These are phyloP conservation scores for Allomyces arbusculus DNA, from an alignment of 192 early-diverging fungal genomes.

Conservation along the genomic window DNA sequence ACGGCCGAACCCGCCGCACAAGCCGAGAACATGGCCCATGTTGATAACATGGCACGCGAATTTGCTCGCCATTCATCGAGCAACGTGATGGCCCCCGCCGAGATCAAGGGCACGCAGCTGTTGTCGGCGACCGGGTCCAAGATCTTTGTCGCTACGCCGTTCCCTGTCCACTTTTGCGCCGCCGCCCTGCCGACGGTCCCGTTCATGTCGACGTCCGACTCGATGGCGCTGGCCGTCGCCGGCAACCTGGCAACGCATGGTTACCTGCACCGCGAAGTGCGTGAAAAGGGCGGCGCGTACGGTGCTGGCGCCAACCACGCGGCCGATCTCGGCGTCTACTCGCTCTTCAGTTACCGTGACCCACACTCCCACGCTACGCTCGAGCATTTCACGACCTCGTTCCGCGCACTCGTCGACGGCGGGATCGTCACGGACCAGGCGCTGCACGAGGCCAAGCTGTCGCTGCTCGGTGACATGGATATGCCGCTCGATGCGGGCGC, in stretches of 20 bases:
- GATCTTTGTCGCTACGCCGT: constrained; percentile 58
- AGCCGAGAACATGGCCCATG: too few relatives aligned
- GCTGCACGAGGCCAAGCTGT: constrained; percentile 77
- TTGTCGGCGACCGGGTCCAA: too few relatives aligned
- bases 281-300: constrained; percentile 93
- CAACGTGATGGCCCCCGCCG: too few relatives aligned
- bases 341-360: constrained; percentile 85
- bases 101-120: too few relatives aligned
- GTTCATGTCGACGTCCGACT: constrained; percentile 61
- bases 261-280: constrained; percentile 86
- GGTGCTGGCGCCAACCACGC: constrained; percentile 68
- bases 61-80: too few relatives aligned
- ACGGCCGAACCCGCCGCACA: too few relatives aligned
- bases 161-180: constrained; percentile 67
- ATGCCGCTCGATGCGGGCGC: constrained; percentile 56
- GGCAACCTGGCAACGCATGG: constrained; percentile 65
- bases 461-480: constrained; percentile 70
- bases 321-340: constrained; percentile 54
- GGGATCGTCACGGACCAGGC: constrained; percentile 28
- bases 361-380: constrained; percentile 55
- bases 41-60: too few relatives aligned
- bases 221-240: constrained; percentile 51
- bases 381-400: constrained; percentile 35
- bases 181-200: constrained; percentile 56
- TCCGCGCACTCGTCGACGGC: constrained; percentile 43